These are phyloP conservation scores for Babesia ovis DNA, from an alignment of 169 alveolate genomes.

Conservation along the genomic window DNA sequence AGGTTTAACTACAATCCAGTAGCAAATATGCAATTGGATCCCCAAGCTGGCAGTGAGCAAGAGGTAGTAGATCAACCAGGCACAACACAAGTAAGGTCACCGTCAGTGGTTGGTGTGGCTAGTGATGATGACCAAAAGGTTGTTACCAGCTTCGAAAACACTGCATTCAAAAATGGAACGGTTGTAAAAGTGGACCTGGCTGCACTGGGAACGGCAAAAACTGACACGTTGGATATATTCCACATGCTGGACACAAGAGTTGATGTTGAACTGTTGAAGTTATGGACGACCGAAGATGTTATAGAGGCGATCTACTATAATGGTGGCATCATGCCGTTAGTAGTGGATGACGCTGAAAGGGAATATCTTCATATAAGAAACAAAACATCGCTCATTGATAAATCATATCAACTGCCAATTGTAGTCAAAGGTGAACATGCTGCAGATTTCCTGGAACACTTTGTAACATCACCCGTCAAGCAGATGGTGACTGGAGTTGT, in stretches of 20 bases:
- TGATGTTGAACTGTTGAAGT: neutral
- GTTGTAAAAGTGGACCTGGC: neutral
- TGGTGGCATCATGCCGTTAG: neutral
- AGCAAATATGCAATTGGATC: neutral
- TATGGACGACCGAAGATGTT: neutral
- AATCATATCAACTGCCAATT: conserved; percentile 58
- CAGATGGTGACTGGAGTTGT: conserved; percentile 50
- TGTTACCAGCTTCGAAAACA: neutral
- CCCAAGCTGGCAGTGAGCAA: neutral
- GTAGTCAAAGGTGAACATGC: conserved; percentile 62
- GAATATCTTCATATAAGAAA: conserved; percentile 64
- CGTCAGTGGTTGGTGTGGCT: neutral
- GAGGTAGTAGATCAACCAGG: neutral
- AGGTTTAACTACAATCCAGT: conserved; percentile 50
- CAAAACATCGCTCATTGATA: conserved; percentile 61
- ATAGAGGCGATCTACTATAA: conserved; percentile 8
- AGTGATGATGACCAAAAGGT: neutral
- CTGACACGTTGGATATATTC: neutral
- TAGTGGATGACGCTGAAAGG: neutral
- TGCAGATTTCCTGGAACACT: conserved; percentile 63
- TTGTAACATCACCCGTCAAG: conserved; percentile 60
- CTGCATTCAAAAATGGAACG: conserved; percentile 9
- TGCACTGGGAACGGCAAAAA: neutral
- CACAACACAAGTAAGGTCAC: neutral
- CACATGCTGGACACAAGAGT: conserved; percentile 2